These are phyloP conservation scores for Canavalia gladiata DNA, from an alignment of 306 rosid genomes.

Conservation along the genomic window DNA sequence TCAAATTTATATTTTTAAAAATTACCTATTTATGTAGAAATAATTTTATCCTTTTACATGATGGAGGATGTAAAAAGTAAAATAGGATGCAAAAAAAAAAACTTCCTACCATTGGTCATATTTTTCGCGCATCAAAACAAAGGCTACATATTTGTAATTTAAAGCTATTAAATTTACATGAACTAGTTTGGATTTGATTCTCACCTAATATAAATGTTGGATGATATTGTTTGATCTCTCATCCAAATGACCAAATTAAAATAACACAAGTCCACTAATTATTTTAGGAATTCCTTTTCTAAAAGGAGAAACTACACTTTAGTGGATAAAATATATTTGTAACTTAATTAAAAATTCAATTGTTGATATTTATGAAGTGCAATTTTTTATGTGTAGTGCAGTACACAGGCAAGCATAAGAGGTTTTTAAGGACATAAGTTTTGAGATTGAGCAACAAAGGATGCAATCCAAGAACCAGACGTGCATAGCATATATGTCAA, in stretches of 20 bases:
- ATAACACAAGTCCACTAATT: not conserved
- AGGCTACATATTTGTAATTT: not conserved
- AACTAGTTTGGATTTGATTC: conserved; percentile 9
- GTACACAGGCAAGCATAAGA: not conserved
- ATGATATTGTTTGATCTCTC: not conserved
- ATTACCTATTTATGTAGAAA: no score
- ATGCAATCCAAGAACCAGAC: not conserved
- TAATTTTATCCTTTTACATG: no score
- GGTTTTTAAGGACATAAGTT: conserved; percentile 4
- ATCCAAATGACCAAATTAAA: not conserved
- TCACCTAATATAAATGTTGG: not conserved
- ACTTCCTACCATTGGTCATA: not conserved
- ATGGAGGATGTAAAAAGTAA: no score
- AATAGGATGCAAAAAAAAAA: no score
- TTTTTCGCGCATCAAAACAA: not conserved
- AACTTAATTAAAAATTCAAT: no score
- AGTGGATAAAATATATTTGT: no score
- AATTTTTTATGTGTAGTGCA: not conserved
- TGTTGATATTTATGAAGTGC: no score
- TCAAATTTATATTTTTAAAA: no score
- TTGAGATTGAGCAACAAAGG: not conserved
- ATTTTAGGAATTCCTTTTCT: no score
- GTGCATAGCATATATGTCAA: not conserved
- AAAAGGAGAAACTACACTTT: no score
- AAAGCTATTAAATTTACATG: not conserved